Conservation (phyloP, 2,329 filamentous ascomycete genomes). For the Rhynchosporium graminicola region DNA sequence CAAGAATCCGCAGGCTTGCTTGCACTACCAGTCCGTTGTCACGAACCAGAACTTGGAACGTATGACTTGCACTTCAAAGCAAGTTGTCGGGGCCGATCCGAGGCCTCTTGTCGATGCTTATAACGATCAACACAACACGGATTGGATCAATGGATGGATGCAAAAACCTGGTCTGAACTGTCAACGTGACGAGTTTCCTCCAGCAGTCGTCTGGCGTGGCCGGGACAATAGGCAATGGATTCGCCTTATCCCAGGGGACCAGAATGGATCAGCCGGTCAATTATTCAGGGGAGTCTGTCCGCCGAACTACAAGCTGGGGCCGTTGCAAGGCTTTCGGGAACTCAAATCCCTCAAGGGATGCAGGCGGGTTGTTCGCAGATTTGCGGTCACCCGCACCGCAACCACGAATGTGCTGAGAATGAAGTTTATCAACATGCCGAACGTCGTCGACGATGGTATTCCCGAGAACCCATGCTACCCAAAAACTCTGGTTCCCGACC, state of each 20-base stretch:
- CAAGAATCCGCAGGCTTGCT: neutral
- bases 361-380: no score
- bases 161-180: neutral
- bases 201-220: neutral
- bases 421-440: neutral
- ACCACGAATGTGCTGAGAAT: neutral
- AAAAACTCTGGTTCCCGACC: neutral
- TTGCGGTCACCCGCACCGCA: no score
- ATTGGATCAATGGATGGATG: constrained; percentile 1
- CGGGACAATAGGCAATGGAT: neutral
- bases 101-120: neutral
- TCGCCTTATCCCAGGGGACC: neutral
- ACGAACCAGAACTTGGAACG: neutral
- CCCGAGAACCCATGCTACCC: neutral
- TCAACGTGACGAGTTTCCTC: neutral
- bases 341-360: no score
- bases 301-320: neutral
- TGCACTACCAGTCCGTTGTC: neutral
- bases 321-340: no score
- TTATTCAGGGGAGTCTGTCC: neutral
- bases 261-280: neutral
- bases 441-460: neutral
- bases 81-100: neutral
- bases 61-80: neutral
- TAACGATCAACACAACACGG: neutral